These are phyloP conservation scores for Cryptococcus amylolentus DNA, from an alignment of 1,284 basidiomycete genomes.

Conservation along the genomic window DNA sequence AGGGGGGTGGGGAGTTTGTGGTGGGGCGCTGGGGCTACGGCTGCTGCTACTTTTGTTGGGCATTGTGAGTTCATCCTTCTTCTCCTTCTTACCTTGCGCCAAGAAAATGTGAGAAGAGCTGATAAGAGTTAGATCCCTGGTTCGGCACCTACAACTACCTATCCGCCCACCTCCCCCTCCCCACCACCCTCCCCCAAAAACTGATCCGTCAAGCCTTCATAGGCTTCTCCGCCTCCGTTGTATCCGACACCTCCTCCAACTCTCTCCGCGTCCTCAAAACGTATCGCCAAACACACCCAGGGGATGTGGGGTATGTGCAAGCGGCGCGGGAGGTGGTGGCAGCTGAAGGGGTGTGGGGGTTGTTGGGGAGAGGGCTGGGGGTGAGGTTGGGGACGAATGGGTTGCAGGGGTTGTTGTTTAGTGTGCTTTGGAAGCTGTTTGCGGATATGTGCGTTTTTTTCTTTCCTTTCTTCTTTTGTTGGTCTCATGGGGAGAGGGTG, in stretches of 20 bases:
- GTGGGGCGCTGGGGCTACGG: conserved; percentile 83
- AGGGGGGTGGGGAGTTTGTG: conserved; percentile 75
- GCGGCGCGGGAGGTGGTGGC: conserved; percentile 60
- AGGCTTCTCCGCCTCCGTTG: conserved; percentile 74
- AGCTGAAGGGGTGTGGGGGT: conserved; percentile 61
- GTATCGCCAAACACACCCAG: conserved; percentile 80
- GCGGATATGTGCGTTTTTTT: conserved; percentile 59
- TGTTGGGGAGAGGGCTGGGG: conserved; percentile 80
- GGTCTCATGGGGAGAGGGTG: neutral
- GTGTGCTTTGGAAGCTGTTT: conserved; percentile 78
- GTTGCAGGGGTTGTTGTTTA: conserved; percentile 78
- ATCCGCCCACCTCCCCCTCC: conserved; percentile 58
- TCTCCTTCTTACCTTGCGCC: neutral
- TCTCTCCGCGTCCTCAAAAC: conserved; percentile 88
- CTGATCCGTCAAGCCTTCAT: conserved; percentile 76
- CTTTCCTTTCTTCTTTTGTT: no score
- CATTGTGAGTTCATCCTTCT: conserved; percentile 60
- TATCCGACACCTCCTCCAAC: conserved; percentile 78
- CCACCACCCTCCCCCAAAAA: conserved; percentile 58
- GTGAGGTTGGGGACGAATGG: conserved; percentile 81
- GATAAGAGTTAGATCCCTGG: conserved; percentile 57
- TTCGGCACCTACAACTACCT: conserved; percentile 69
- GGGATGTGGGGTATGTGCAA: conserved; percentile 63
- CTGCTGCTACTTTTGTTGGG: conserved; percentile 86
- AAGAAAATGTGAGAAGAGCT: neutral